Conservation (phyloP, 208 protist species). For the Zelonia costaricensis region DNA sequence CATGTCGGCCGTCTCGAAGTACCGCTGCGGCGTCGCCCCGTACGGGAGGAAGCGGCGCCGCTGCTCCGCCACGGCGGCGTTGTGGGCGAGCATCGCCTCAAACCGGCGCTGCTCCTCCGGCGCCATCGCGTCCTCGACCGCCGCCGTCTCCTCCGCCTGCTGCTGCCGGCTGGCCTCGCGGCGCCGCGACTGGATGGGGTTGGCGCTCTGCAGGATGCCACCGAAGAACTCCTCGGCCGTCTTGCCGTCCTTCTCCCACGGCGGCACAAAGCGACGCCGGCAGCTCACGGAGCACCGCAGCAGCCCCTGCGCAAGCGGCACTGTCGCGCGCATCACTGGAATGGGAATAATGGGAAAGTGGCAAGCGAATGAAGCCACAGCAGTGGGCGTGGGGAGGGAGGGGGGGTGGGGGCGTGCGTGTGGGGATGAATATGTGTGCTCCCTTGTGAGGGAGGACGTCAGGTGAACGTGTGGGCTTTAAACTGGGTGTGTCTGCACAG, state of each 20-base stretch:
- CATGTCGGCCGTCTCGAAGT: slow-evolving; percentile 70
- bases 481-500: too few relatives aligned
- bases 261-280: slow-evolving; percentile 75
- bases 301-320: neutral
- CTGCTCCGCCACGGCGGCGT: slow-evolving; percentile 38
- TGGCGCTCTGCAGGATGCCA: slow-evolving; percentile 63
- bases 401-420: too few relatives aligned
- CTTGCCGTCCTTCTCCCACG: slow-evolving; percentile 85
- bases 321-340: slow-evolving; percentile 6
- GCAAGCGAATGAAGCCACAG: neutral
- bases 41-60: slow-evolving; percentile 79
- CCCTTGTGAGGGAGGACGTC: too few relatives aligned
- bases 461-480: too few relatives aligned
- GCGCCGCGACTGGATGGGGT: slow-evolving; percentile 62
- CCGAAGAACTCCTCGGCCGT: slow-evolving; percentile 80
- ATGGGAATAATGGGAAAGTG: neutral
- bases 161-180: slow-evolving; percentile 30
- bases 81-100: slow-evolving; percentile 51
- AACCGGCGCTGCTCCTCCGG: slow-evolving; percentile 50
- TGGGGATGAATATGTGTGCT: too few relatives aligned
- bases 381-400: too few relatives aligned
- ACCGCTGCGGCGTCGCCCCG: slow-evolving; percentile 55
- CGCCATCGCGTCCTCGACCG: slow-evolving; percentile 27
- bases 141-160: slow-evolving; percentile 28
- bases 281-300: neutral